Evolutionary conservation across 176 grass and related monocot species (phyloP).

Genomic region (Carex pumila): DNA sequence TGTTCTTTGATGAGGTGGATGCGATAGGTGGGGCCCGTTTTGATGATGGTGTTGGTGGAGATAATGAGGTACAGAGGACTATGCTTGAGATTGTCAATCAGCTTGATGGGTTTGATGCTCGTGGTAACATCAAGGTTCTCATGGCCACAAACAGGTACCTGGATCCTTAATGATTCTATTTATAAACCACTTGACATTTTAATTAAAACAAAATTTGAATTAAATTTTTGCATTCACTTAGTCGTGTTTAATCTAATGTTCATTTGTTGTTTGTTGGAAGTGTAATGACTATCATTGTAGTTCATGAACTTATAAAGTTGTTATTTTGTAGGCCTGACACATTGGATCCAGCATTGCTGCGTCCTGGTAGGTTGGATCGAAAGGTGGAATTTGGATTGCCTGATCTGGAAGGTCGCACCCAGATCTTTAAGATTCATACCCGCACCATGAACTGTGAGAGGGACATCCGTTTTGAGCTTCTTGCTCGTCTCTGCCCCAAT

Average conservation of each 20-base stretch:
- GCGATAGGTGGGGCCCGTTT: slow-evolving; percentile 96
- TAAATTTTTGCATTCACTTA: neutral
- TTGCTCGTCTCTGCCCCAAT: slow-evolving; percentile 91
- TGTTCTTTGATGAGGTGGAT: slow-evolving; percentile 98
- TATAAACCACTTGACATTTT: slow-evolving; percentile 1
- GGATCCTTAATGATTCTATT: neutral
- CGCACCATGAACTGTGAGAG: slow-evolving; percentile 87
- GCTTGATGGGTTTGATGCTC: slow-evolving; percentile 90
- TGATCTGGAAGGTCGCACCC: slow-evolving; percentile 80
- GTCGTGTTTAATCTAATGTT: neutral
- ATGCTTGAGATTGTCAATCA: slow-evolving; percentile 99
- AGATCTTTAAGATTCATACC: slow-evolving; percentile 97
- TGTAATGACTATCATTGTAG: neutral
- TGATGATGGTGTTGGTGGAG: slow-evolving; percentile 84
- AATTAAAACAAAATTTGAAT: neutral
- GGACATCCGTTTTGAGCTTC: slow-evolving; percentile 83
- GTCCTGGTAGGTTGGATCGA: slow-evolving; percentile 81
- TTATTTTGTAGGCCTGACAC: slow-evolving; percentile 61
- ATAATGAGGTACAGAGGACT: slow-evolving; percentile 86
- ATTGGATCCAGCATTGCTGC: slow-evolving; percentile 70
- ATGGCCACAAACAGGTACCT: slow-evolving; percentile 94
- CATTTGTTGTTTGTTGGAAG: neutral
- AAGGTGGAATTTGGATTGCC: slow-evolving; percentile 88
- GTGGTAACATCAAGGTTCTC: slow-evolving; percentile 96
- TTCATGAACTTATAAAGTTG: neutral